Base-by-base conservation (phyloP, 768 basidiomycete genomes). In the Suillus subaureus region DNA sequence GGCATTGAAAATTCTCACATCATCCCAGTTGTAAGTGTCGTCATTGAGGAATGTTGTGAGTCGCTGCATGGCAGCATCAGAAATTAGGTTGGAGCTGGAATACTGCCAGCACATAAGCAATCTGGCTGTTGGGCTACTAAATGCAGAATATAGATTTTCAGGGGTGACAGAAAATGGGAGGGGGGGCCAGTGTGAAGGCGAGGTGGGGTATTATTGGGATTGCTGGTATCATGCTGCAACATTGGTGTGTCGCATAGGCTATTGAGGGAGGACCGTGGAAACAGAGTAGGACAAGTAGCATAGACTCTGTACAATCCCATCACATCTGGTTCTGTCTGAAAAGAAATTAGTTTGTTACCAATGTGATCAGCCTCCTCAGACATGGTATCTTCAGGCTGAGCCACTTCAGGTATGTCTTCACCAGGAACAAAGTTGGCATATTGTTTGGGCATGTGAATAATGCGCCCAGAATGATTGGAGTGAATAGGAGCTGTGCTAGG, bases 1-100 rank as follows among this genome's bases (percentile, higher is more conserved):
- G 21, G 61, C 66, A 43, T 49, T 62, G 62, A 78, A 77, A 4
- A 58, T 67, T 1, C 35, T 4, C n/a, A 79, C 64, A 26, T 76
- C 69, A 18, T 63, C 42, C 0, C 21, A 6, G 12, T 70, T 62
- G 63, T 78, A 78, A 39, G 40, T 2, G 2, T 42, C 40, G 16
- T 42, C 16, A 2, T 42, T 6, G 40, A 42, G 40, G 40, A 42
- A 42, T 18, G 40, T 42, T 7, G 16, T 18, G 16, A 42, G 40
- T 18, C 67, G 62, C n/a, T 79, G 58, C 43, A 47, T 12, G 11
- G 45, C 45, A 47, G 45, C n/a, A 23, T 47, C 45, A 8, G 45
- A 47, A 47, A 47, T 12, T 0, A 47, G n/a, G 4, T 47, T 47
- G 0, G n/a, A 47, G 45, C 45, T 47, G n/a, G 45, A 47, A 4